Conservation (phyloP, 2,329 filamentous ascomycete species). For the Ceratocystis cubensis region DNA sequence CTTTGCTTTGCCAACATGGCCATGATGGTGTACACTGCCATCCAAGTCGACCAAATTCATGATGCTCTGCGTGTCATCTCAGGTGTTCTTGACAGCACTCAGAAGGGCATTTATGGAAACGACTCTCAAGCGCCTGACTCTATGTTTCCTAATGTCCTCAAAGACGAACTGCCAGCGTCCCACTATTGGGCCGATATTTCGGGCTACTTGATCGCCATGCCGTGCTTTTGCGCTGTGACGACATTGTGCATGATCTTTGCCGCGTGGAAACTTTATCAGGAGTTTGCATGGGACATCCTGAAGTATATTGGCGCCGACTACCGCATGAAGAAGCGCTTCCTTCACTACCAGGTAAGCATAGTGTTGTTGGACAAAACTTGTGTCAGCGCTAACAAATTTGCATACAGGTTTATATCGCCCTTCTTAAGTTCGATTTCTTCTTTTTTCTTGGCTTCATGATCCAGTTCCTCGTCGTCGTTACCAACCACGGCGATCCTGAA, state of each 20-base stretch:
- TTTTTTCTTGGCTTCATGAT: constrained; percentile 99
- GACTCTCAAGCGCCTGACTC: constrained; percentile 23
- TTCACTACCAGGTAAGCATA: constrained; percentile 74
- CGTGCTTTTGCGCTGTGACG: constrained; percentile 64
- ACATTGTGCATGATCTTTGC: constrained; percentile 62
- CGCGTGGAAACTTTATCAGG: constrained; percentile 92
- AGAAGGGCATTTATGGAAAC: constrained; percentile 15
- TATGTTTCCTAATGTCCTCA: constrained; percentile 31
- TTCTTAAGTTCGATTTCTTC: constrained; percentile 99
- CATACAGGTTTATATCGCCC: constrained; percentile 79
- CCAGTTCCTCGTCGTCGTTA: constrained; percentile 90
- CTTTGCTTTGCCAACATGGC: constrained; percentile 86
- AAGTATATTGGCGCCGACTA: constrained; percentile 98
- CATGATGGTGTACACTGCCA: constrained; percentile 80
- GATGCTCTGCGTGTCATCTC: constrained; percentile 46
- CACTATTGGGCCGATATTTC: constrained; percentile 57
- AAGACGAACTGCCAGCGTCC: constrained; percentile 32
- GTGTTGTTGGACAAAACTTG: neutral
- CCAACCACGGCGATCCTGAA: constrained; percentile 54
- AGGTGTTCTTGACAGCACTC: constrained; percentile 8
- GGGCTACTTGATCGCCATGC: constrained; percentile 73
- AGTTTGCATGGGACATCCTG: constrained; percentile 98
- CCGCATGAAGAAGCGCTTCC: constrained; percentile 89
- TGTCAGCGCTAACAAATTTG: neutral
- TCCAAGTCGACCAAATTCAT: constrained; percentile 83